These are phyloP conservation scores for Alloascoidea hylecoeti DNA, from an alignment of 805 yeast species.

Conservation along the genomic window DNA sequence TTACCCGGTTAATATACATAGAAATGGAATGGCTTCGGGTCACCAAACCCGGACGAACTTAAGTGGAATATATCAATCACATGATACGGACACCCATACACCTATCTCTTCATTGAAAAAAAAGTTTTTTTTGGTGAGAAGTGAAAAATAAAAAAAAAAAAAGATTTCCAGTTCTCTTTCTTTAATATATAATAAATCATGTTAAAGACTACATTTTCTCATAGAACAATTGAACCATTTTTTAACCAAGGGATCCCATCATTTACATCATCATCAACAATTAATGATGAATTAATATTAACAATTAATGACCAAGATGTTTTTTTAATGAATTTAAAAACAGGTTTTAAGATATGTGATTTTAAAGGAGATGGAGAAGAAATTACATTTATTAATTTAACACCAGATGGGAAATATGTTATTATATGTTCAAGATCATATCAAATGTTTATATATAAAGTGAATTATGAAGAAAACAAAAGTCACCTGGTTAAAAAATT, in stretches of 20 bases:
- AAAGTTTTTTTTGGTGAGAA: too few species aligned
- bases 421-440: conserved; percentile 77
- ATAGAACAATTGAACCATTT: conserved; percentile 56
- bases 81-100: background rate
- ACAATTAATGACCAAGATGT: conserved; percentile 73
- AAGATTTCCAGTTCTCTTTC: background rate
- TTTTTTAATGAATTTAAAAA: conserved; percentile 46
- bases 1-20: too few species aligned
- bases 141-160: background rate
- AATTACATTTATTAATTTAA: conserved; percentile 58
- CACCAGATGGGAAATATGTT: conserved; percentile 61
- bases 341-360: conserved; percentile 41
- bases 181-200: background rate
- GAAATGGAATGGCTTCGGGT: too few species aligned
- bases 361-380: conserved; percentile 74
- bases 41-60: too few species aligned
- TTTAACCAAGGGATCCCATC: conserved; percentile 80
- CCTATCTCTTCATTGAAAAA: too few species aligned
- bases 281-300: conserved; percentile 50
- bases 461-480: conserved; percentile 19
- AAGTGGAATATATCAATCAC: too few species aligned
- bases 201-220: conserved; percentile 26
- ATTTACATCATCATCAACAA: conserved; percentile 54
- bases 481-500: conserved; percentile 11
- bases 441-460: conserved; percentile 52